Evolutionary conservation across 257 asterid species (phyloP).

Genomic region (Eustoma russellianum): DNA sequence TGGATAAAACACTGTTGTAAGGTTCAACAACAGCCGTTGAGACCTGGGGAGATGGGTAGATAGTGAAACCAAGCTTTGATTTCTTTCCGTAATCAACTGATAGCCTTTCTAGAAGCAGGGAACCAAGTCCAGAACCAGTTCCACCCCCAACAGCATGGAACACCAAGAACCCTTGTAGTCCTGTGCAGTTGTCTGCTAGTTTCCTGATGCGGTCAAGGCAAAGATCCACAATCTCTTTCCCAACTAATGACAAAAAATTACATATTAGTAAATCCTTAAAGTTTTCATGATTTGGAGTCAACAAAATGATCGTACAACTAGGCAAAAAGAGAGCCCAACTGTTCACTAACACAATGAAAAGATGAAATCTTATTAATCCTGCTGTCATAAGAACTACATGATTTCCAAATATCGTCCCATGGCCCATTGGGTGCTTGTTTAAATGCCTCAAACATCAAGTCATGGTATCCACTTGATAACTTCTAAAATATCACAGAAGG

Average conservation of each 20-base stretch:
- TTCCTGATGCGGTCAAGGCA: slow-evolving; percentile 12
- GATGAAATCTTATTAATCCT: too few relatives aligned
- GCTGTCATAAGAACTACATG: too few relatives aligned
- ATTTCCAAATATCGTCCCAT: too few relatives aligned
- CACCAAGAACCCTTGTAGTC: slow-evolving; percentile 3
- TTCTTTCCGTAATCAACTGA: slow-evolving; percentile 8
- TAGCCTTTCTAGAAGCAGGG: slow-evolving; percentile 6
- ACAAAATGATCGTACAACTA: too few relatives aligned
- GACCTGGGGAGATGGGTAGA: slow-evolving; percentile 4
- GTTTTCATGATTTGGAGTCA: too few relatives aligned
- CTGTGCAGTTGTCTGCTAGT: slow-evolving; percentile 8
- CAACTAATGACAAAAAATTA: slow-evolving; percentile 2
- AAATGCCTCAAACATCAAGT: too few relatives aligned
- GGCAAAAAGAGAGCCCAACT: too few relatives aligned
- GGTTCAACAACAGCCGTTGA: slow-evolving; percentile 10
- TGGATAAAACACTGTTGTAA: slow-evolving; percentile 6
- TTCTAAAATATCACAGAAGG: too few relatives aligned
- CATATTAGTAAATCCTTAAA: too few relatives aligned
- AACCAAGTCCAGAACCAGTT: slow-evolving; percentile 8
- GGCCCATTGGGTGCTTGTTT: too few relatives aligned
- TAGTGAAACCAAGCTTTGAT: slow-evolving; percentile 3
- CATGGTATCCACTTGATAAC: too few relatives aligned
- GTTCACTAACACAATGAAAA: too few relatives aligned
- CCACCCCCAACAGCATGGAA: slow-evolving; percentile 12
- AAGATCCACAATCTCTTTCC: slow-evolving; percentile 9